Evolutionary conservation across 2,329 filamentous ascomycete species (phyloP), one percentile per base, ranked within the genome.

Genomic region (Pezicula radicicola): DNA sequence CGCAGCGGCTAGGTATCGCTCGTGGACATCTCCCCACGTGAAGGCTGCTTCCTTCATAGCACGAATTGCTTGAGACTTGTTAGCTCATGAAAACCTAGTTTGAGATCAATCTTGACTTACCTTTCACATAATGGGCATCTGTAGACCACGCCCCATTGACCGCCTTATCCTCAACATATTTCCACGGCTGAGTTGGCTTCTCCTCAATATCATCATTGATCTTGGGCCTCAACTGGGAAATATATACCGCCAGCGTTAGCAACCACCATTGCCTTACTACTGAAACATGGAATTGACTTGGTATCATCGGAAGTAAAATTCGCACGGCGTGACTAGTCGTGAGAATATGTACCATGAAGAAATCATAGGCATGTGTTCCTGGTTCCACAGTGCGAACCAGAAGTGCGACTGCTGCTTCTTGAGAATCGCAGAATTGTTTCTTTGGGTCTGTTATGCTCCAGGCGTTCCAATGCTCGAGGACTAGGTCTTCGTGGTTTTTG

Each of bases 181-280:
- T 79, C 94, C 94, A 99, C 46, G 81, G 77, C 61, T 84, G 84
- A 1, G 13, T 46, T 3, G 63, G 59, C 40, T 59, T 61, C 76
- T 80, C 37, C 80, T 77, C n/a, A 83, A 79, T 76, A 51, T 86
- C 80, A n/a, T 81, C 72, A 50, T 88, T 79, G 51, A 96, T 83
- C 52, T 77, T 73, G 1, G 92, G 94, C 18, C 93, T 79, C 25
- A 87, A 72, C 63, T 89, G 86, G 2, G 84, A 73, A 49, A 96
- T 82, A 66, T 94, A 97, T 10, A 92, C 80, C 0, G 84, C 81
- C 40, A 97, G 69, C 0, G 87, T 83, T 40, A 96, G 80, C 5
- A 99, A 73, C 89, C 91, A 96, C 91, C 94, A 97, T 67, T 96
- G 85, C 37, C 88, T 78, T 8, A 97, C 77, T 4, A 99, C 73